These are phyloP conservation scores for Poteriospumella lacustris DNA, from an alignment of 108 stramenopile genomes.

Conservation along the genomic window DNA sequence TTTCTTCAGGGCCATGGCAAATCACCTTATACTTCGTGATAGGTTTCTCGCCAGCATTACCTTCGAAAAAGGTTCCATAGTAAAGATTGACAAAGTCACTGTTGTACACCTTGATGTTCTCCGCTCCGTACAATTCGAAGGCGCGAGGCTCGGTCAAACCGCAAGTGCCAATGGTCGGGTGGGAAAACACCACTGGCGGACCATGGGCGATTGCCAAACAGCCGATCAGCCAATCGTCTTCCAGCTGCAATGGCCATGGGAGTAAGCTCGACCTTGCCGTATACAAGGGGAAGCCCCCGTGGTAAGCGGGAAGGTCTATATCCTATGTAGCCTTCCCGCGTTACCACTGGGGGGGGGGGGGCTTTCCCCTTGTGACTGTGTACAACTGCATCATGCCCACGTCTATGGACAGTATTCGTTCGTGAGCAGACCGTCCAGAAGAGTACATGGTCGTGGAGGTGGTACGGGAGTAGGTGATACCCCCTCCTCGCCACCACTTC, in stretches of 20 bases:
- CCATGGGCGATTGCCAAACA: conserved; percentile 67
- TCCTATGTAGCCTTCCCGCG: no score
- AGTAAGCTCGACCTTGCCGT: conserved; percentile 71
- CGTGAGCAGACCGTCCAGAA: no score
- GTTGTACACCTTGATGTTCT: conserved; percentile 80
- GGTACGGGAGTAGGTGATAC: no score
- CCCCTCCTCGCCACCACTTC: no score
- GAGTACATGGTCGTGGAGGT: no score
- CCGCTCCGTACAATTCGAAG: conserved; percentile 69
- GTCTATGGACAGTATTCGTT: no score
- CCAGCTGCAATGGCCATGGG: conserved; percentile 83
- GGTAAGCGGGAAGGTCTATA: no score
- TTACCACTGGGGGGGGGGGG: no score
- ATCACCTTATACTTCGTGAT: conserved; percentile 80
- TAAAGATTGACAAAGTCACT: conserved; percentile 80
- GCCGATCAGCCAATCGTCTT: conserved; percentile 67
- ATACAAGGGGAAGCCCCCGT: no score
- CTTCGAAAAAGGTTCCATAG: conserved; percentile 77
- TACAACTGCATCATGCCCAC: no score
- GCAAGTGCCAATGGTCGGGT: conserved; percentile 58
- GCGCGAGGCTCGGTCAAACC: conserved; percentile 76
- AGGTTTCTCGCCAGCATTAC: conserved; percentile 82
- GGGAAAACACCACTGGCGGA: conserved; percentile 81
- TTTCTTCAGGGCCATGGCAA: conserved; percentile 72
- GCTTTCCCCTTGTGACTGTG: no score